Evolutionary conservation across 2,329 filamentous ascomycete genomes (phyloP), one percentile per base, ranked within the genome.

Genomic region (Trichophyton schoenleinii): DNA sequence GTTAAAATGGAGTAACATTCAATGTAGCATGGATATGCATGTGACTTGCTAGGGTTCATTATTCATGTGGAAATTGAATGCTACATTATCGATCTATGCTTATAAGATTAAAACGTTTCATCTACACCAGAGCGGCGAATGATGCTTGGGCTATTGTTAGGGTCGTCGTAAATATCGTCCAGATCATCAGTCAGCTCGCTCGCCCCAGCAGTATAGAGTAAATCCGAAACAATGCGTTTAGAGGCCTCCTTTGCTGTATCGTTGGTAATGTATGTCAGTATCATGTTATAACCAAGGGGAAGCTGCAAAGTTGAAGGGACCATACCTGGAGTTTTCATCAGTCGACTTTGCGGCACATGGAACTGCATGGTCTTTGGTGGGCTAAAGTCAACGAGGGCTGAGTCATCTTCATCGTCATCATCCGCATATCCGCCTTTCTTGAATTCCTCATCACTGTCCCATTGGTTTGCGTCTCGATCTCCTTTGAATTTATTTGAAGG

Each of bases 291-390:
- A 15, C 28, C 15, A n/a, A 2, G 8, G 13, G 9, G 20, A 22
- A 34, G 41, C 9, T 2, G 13, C 22, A 25, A 3, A 34, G 41
- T 22, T 15, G 13, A 25, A 3, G 8, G 18, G 36, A 9, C 4
- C 31, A 42, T 25, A 78, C 77, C 77, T 61, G 78, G 78, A 15
- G 78, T 80, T 64, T 77, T 76, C 69, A 80, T 72, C 28, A 80
- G 66, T 41, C 77, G 72, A 62, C 74, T 77, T 65, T 79, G 77
- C 22, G 78, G 78, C 59, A 80, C 73, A 70, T 80, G 78, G 63
- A 80, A 80, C 59, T 79, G 78, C 76, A 80, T 79, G 11, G 78
- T 80, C 79, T 97, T 97, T 0, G 94, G 94, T 31, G 94, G 94
- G 69, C 89, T 96, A 74, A 91, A 87, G 4, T 86, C 89, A 57